These are phyloP conservation scores for Saccharomycodes ludwigii DNA, from an alignment of 805 yeast species.

Conservation along the genomic window DNA sequence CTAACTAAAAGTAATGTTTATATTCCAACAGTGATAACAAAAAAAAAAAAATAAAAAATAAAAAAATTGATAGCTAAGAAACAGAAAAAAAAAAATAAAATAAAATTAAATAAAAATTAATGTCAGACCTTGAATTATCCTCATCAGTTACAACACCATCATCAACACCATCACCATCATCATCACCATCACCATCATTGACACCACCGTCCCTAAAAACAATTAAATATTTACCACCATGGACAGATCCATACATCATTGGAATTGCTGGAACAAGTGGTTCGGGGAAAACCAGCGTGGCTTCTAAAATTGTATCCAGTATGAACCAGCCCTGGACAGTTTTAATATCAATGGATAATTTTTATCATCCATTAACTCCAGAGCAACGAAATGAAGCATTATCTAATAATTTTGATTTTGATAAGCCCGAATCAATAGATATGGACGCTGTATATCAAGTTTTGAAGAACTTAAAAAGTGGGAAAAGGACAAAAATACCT, in stretches of 20 bases:
- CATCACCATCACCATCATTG: slow-evolving; percentile 5
- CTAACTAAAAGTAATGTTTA: too few relatives aligned
- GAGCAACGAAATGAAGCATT: slow-evolving; percentile 58
- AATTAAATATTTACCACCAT: slow-evolving; percentile 55
- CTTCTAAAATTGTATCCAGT: slow-evolving; percentile 65
- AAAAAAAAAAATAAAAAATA: too few relatives aligned
- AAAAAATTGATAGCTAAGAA: not conserved
- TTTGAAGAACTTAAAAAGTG: slow-evolving; percentile 55
- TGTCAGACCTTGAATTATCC: too few relatives aligned
- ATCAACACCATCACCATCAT: slow-evolving; percentile 10
- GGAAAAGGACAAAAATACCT: slow-evolving; percentile 56
- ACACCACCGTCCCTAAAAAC: slow-evolving; percentile 1
- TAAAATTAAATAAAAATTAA: too few relatives aligned
- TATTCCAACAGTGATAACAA: too few relatives aligned
- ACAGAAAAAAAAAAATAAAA: too few relatives aligned
- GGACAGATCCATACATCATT: slow-evolving; percentile 76
- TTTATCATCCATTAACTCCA: slow-evolving; percentile 60
- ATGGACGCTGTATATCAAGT: slow-evolving; percentile 56
- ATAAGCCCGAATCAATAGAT: slow-evolving; percentile 76
- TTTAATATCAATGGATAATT: slow-evolving; percentile 78
- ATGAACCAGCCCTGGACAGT: slow-evolving; percentile 92
- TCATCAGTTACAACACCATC: too few relatives aligned
- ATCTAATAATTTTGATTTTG: slow-evolving; percentile 68
- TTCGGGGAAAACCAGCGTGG: slow-evolving; percentile 89
- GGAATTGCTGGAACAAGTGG: slow-evolving; percentile 85